A percentile compares a stretch with the other conserved stretches of the same genome.
These are phyloP conservation scores for Geotrichum histeridarum DNA, from an alignment of 1,139 yeast genomes.

Conservation along the genomic window DNA sequence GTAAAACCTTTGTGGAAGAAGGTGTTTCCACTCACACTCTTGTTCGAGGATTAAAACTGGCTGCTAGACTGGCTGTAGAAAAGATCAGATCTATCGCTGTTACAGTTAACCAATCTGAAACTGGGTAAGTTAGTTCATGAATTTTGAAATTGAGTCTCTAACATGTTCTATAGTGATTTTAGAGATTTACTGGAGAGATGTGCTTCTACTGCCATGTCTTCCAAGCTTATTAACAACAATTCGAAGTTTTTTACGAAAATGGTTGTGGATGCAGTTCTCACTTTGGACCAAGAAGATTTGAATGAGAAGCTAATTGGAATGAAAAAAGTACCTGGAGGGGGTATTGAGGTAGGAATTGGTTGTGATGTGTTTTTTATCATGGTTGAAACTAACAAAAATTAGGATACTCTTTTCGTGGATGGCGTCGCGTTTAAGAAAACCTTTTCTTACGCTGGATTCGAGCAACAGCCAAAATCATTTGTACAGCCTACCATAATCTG, in stretches of 20 bases:
- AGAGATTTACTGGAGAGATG: slow-evolving; percentile 81
- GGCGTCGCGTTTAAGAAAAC: slow-evolving; percentile 98
- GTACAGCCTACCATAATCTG: slow-evolving; percentile 73
- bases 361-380: background rate
- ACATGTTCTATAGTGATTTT: slow-evolving; percentile 40
- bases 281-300: slow-evolving; percentile 76
- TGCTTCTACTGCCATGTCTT: slow-evolving; percentile 96
- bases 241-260: slow-evolving; percentile 85
- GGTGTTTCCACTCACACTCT: slow-evolving; percentile 89
- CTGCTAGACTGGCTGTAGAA: slow-evolving; percentile 69
- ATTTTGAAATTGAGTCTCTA: background rate
- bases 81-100: slow-evolving; percentile 72
- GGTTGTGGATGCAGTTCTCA: slow-evolving; percentile 92
- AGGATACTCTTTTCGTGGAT: slow-evolving; percentile 73
- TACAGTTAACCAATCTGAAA: slow-evolving; percentile 41
- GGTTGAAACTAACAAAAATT: background rate
- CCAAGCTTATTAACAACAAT: slow-evolving; percentile 83
- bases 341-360: slow-evolving; percentile 51
- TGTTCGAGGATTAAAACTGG: slow-evolving; percentile 80
- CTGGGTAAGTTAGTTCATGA: slow-evolving; percentile 17
- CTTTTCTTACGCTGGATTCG: slow-evolving; percentile 95
- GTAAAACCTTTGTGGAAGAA: slow-evolving; percentile 86
- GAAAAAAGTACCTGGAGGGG: slow-evolving; percentile 94
- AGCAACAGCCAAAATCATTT: slow-evolving; percentile 92
- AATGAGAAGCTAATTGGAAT: slow-evolving; percentile 91